Evolutionary conservation across 192 early-diverging fungal species (phyloP).

Genomic region (Linnemannia zychae): DNA sequence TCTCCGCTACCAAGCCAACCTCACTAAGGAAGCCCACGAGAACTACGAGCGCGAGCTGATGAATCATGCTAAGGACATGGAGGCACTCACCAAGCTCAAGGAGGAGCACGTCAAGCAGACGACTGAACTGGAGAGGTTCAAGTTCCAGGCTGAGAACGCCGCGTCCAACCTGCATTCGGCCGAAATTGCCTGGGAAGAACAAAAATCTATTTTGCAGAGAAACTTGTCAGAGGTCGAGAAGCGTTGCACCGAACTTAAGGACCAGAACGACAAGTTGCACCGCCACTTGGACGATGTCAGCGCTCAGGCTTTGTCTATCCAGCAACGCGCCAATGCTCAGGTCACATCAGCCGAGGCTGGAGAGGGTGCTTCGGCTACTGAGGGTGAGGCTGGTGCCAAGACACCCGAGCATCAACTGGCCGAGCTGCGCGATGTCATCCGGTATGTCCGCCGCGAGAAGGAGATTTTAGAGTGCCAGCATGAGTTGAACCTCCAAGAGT

Average conservation of each 20-base stretch:
- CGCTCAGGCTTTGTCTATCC: constrained; percentile 58
- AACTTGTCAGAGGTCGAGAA: constrained; percentile 61
- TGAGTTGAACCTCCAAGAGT: constrained; percentile 76
- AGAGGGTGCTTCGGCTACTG: constrained; percentile 12
- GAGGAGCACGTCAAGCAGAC: constrained; percentile 33
- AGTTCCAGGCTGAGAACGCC: constrained; percentile 53
- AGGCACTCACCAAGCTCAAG: constrained; percentile 56
- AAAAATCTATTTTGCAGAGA: constrained; percentile 53
- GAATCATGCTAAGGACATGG: constrained; percentile 71
- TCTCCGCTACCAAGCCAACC: constrained; percentile 63
- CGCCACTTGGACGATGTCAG: constrained; percentile 77
- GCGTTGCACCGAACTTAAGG: constrained; percentile 66
- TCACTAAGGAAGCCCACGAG: constrained; percentile 68
- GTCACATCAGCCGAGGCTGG: background rate
- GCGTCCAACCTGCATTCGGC: constrained; percentile 61
- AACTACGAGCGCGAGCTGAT: constrained; percentile 80
- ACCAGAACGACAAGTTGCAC: constrained; percentile 82
- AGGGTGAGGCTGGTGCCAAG: constrained; percentile 5
- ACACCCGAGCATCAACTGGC: constrained; percentile 29
- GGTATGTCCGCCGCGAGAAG: constrained; percentile 79
- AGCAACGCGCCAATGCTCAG: constrained; percentile 37
- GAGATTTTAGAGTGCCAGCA: constrained; percentile 78
- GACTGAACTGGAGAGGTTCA: constrained; percentile 37
- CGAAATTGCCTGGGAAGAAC: constrained; percentile 62
- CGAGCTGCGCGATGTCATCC: constrained; percentile 72